phyloP scores from a whole-genome alignment of 768 basidiomycete genomes.

The Suillus americanus region DNA sequence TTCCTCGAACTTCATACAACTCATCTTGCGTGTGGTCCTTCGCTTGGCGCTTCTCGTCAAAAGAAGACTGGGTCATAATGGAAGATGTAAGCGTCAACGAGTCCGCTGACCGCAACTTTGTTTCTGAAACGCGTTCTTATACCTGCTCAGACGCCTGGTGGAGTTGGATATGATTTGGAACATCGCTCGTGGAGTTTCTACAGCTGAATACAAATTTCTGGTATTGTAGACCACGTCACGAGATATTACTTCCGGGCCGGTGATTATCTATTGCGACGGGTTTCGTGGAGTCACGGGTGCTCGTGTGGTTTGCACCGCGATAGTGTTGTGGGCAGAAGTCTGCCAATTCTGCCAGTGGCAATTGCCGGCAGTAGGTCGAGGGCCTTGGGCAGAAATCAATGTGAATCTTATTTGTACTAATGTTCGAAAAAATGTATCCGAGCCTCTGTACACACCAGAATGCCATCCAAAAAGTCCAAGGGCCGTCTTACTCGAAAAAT shows the following conservation, averaged over 20 bases:
- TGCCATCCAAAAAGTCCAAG: too few species aligned
- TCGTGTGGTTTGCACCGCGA: too few species aligned
- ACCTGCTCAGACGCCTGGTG: not conserved
- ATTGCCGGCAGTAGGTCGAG: too few species aligned
- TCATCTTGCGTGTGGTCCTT: slow-evolving; percentile 7
- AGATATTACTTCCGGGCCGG: not conserved
- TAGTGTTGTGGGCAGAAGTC: too few species aligned
- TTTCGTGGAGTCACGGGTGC: too few species aligned
- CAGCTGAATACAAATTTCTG: not conserved
- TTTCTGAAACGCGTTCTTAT: not conserved
- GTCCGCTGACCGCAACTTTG: not conserved
- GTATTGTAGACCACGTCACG: not conserved
- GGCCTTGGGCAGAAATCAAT: too few species aligned
- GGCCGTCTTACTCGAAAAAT: too few species aligned
- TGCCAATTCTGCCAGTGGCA: too few species aligned
- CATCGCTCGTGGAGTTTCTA: not conserved
- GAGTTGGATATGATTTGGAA: not conserved
- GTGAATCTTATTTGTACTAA: too few species aligned
- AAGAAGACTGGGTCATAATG: not conserved
- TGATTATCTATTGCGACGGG: too few species aligned
- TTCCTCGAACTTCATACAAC: slow-evolving; percentile 17
- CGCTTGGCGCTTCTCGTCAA: not conserved
- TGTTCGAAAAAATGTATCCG: too few species aligned
- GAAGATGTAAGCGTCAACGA: not conserved
- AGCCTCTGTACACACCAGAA: too few species aligned